These are phyloP conservation scores for Kurtzmaniella cleridarum DNA, from an alignment of 805 yeast genomes.

Conservation along the genomic window DNA sequence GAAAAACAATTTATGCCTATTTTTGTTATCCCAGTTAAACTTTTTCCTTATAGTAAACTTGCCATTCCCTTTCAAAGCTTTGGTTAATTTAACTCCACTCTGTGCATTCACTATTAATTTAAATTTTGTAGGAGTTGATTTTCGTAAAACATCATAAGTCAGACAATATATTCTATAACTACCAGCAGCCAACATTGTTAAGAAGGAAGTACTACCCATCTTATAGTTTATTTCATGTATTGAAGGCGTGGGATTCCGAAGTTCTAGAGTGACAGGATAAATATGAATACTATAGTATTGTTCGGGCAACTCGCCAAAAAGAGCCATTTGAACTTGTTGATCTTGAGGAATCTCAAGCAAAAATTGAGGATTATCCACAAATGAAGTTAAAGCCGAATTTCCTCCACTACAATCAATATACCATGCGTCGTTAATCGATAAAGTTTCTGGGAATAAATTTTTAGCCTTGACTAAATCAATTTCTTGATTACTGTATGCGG, in stretches of 20 bases:
- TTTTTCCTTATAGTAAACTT: conserved; percentile 18
- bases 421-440: conserved; percentile 41
- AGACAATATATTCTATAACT: conserved; percentile 44
- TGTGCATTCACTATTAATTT: conserved; percentile 21
- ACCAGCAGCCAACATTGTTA: conserved; percentile 23
- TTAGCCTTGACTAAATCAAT: conserved; percentile 25
- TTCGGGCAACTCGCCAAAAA: conserved; percentile 16
- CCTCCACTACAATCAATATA: conserved; percentile 45
- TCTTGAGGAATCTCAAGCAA: conserved; percentile 15
- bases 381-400: conserved; percentile 43
- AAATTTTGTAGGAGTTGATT: conserved; percentile 22
- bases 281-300: conserved; percentile 38
- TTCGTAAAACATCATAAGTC: conserved; percentile 26
- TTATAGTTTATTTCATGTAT: conserved; percentile 30
- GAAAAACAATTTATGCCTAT: conserved; percentile 32
- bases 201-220: conserved; percentile 12
- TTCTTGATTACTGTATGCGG: conserved; percentile 21
- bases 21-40: conserved; percentile 36
- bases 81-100: conserved; percentile 6
- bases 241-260: conserved; percentile 13
- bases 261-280: conserved; percentile 13
- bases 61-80: conserved; percentile 27
- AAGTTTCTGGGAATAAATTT: conserved; percentile 12
- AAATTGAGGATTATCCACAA: conserved; percentile 53
- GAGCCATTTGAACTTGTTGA: conserved; percentile 13